Evolutionary conservation across 345 rosid genomes (phyloP).

Genomic region (Arabidopsis arenosa): DNA sequence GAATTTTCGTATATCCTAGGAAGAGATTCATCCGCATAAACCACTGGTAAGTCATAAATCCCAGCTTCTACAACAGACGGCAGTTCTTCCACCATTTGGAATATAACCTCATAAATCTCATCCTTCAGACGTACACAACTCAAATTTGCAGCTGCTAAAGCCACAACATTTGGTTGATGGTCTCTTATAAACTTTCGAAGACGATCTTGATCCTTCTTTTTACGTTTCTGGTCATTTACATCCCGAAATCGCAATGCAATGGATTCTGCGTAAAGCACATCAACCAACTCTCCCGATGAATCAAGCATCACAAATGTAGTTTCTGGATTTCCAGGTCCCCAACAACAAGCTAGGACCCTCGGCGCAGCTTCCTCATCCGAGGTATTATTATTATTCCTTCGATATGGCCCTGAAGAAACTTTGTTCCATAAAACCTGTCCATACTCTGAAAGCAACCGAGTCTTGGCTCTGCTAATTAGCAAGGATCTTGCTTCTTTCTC

Average conservation of each 20-base stretch:
- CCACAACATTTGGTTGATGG: slow-evolving; percentile 85
- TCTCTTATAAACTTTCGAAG: slow-evolving; percentile 82
- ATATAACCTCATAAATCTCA: slow-evolving; percentile 82
- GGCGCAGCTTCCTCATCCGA: slow-evolving; percentile 82
- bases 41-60: slow-evolving; percentile 63
- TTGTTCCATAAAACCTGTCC: slow-evolving; percentile 77
- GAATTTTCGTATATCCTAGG: slow-evolving; percentile 85
- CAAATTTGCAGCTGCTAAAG: slow-evolving; percentile 78
- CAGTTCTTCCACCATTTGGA: slow-evolving; percentile 77
- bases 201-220: slow-evolving; percentile 75
- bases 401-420: slow-evolving; percentile 84
- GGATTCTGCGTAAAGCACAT: slow-evolving; percentile 70
- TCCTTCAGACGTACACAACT: slow-evolving; percentile 71
- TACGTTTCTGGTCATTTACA: slow-evolving; percentile 56
- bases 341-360: slow-evolving; percentile 85
- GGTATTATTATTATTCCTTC: slow-evolving; percentile 57
- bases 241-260: slow-evolving; percentile 66
- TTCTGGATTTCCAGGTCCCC: slow-evolving; percentile 91
- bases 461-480: slow-evolving; percentile 69
- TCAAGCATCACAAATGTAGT: slow-evolving; percentile 86
- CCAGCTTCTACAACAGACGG: slow-evolving; percentile 75
- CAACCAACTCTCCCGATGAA: slow-evolving; percentile 86
- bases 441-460: slow-evolving; percentile 68
- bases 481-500: slow-evolving; percentile 88
- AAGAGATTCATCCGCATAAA: slow-evolving; percentile 79